Base-by-base conservation (phyloP, 768 basidiomycete species). In the Tylopilus subfusipes region DNA sequence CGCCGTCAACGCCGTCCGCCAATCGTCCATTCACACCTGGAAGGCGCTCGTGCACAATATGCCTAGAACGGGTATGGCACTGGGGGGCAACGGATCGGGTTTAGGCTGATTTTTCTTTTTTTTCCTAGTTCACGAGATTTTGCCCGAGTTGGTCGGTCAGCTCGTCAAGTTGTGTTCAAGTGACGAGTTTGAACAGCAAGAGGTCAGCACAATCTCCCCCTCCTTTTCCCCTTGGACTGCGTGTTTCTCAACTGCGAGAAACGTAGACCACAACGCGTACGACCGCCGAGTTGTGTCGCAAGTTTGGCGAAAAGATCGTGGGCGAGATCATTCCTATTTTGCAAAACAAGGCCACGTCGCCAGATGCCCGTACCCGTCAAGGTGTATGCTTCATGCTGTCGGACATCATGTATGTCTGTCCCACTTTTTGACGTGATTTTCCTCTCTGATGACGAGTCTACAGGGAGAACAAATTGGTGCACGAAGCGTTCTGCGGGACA, bases 11-110 rank as follows among this genome's bases (percentile, higher is more conserved):
- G 81, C 85, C 42, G 95, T 98, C 36, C 85, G 96, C 38, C 90
- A 92, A 67, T 84, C 93, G 3, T 90, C 95, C 0, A 83, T 96
- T 42, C 93, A 93, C 53, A 96, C 98, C 58, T 99, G 97, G 97
- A 98, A 98, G 73, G 96, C 93, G 5, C 78, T 98, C 59, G 95
- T 99, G 12, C 83, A 93, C 68, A 98, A 96, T 63, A 96, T 93
- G 0, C 94, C 93, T 7, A 79, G 87, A 42, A 96, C 93, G 59
- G 86, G 93, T 93, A 66, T 53, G 75, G n/a, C n/a, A n/a, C n/a
- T n/a, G n/a, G n/a, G n/a, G n/a, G n/a, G n/a, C n/a, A n/a, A n/a
- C n/a, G n/a, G n/a, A n/a, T n/a, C n/a, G n/a, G n/a, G n/a, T n/a
- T n/a, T n/a, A n/a, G n/a, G n/a, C n/a, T n/a, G n/a, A n/a, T n/a